Base-by-base conservation (phyloP, 768 basidiomycete genomes). In the Tylopilus felleus region DNA sequence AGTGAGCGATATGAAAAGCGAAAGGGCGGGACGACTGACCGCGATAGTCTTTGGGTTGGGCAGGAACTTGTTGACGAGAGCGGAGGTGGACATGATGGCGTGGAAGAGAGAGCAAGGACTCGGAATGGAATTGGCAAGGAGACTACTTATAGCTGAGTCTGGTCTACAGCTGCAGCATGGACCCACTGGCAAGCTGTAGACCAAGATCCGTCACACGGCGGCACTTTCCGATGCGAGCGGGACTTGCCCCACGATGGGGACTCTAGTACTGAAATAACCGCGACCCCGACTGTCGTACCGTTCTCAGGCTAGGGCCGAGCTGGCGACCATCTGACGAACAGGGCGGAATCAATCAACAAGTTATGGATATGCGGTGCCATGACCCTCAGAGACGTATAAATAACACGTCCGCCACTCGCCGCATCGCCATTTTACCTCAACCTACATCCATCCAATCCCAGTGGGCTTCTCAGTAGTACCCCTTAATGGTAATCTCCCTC, bases 11-110 rank as follows among this genome's bases (percentile, higher is more conserved):
- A 2, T 8, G 6, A 22, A 19, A 38, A 48, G 25, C 22, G 41
- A 27, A 53, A 22, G 33, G 29, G 38, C 16, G 36, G n/a, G 13
- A 40, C 13, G n/a, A 80, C 90, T 71, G 67, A 94, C 93, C 47
- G 89, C 90, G 36, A 83, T 78, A 0, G 89, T 92, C 74, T 82
- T 85, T 33, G 91, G 90, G 52, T 86, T 73, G 3, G 75, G 64
- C 45, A 72, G 58, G 42, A 71, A 71, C 53, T 69, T 67, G 58
- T 48, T 69, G 33, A n/a, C 19, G 23, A 57, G 61, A 0, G 53
- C 23, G 25, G 36, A 36, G n/a, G 38, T 19, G 38, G 63, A 56
- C 71, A 72, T 72, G 55, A 22, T 33, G 19, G 23, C 7, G 22
- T 10, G 3, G 10, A 19, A 27, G 41, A 22, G 19, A 28, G 25